Conservation (phyloP, 1,139 yeast species). For the Meyerozyma sp. region DNA sequence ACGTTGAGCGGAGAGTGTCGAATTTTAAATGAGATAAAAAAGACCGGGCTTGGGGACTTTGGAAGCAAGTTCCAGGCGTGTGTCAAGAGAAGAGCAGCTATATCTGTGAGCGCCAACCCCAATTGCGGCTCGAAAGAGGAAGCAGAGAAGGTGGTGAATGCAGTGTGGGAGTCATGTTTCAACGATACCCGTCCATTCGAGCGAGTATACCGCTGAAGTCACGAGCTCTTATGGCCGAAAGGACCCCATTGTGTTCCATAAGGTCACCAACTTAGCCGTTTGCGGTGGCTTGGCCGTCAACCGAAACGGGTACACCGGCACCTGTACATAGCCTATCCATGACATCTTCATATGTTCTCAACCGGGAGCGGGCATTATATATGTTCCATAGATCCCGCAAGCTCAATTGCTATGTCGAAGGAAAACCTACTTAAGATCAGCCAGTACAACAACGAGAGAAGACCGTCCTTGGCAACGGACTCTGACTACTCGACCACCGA, state of each 20-base stretch:
- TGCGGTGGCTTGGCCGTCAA: not conserved
- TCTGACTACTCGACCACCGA: not conserved
- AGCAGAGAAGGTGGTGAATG: slow-evolving; percentile 75
- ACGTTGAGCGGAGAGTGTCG: slow-evolving; percentile 94
- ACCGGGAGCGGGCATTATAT: not conserved
- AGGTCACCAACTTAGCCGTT: not conserved
- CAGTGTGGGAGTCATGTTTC: slow-evolving; percentile 91
- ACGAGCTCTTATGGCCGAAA: not conserved
- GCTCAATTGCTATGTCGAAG: not conserved
- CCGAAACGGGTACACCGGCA: not conserved
- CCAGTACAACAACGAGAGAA: not conserved
- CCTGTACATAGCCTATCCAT: not conserved
- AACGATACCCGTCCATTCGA: slow-evolving; percentile 96
- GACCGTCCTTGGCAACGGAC: not conserved
- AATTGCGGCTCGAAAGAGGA: slow-evolving; percentile 64
- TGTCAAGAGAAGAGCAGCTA: slow-evolving; percentile 78
- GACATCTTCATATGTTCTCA: not conserved
- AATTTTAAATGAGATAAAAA: slow-evolving; percentile 75
- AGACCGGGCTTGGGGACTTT: slow-evolving; percentile 56
- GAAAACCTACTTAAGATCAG: not conserved
- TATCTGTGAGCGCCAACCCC: slow-evolving; percentile 86
- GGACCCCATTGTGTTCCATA: no score
- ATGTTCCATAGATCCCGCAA: not conserved
- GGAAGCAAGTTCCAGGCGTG: slow-evolving; percentile 87
- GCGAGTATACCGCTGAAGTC: slow-evolving; percentile 59